A percentile compares a stretch with the other conserved stretches of the same genome.
Evolutionary conservation across 2,329 filamentous ascomycete genomes (phyloP).

Genomic region (Magnaporthiopsis incrustans): DNA sequence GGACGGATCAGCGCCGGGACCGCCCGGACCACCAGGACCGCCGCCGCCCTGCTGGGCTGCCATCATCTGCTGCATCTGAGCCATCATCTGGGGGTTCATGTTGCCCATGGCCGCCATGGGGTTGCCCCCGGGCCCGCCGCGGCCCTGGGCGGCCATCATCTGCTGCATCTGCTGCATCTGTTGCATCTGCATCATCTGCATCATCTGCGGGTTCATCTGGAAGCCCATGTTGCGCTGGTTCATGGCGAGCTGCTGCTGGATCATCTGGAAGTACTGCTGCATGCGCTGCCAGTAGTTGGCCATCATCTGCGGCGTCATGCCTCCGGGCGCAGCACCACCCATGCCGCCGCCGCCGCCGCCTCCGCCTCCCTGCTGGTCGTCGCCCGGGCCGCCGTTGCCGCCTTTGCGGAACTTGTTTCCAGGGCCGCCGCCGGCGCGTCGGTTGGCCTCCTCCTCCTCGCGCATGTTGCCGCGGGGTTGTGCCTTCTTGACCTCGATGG

Average conservation of each 20-base stretch:
- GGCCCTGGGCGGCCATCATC: constrained; percentile 26
- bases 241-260: constrained; percentile 91
- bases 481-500: constrained; percentile 96
- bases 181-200: constrained; percentile 69
- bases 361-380: constrained; percentile 18
- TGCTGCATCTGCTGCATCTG: constrained; percentile 42
- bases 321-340: constrained; percentile 34
- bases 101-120: constrained; percentile 31
- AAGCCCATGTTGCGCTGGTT: constrained; percentile 53
- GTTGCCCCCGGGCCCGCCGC: constrained; percentile 22
- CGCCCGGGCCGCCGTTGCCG: constrained; percentile 21
- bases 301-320: constrained; percentile 95
- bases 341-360: constrained; percentile 24
- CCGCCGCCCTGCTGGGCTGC: constrained; percentile 24
- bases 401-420: constrained; percentile 48
- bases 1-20: constrained; percentile 9
- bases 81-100: constrained; percentile 49
- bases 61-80: constrained; percentile 45
- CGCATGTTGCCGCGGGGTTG: constrained; percentile 91
- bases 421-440: constrained; percentile 43
- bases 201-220: constrained; percentile 66
- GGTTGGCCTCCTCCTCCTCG: constrained; percentile 72
- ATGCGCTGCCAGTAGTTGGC: constrained; percentile 97
- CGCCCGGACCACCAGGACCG: constrained; percentile 13
- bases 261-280: constrained; percentile 94